These are phyloP conservation scores for Pyrenopolyporus hunteri DNA, from an alignment of 495 filamentous ascomycete species.

Conservation along the genomic window DNA sequence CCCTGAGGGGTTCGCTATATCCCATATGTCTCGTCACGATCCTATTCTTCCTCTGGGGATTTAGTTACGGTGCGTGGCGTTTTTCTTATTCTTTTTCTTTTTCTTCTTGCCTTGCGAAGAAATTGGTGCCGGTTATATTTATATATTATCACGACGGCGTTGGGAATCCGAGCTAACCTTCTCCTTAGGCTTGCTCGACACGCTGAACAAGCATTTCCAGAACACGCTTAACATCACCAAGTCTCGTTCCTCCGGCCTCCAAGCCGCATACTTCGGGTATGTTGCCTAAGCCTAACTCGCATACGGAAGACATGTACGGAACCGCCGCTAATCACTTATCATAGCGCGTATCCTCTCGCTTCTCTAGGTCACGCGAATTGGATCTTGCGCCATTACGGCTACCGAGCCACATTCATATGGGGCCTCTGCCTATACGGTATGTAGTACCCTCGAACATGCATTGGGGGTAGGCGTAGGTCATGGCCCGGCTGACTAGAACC, in stretches of 20 bases:
- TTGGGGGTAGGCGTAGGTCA: slow-evolving; percentile 19
- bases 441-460: slow-evolving; percentile 43
- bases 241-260: slow-evolving; percentile 44
- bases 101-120: background rate
- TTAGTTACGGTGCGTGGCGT: slow-evolving; percentile 63
- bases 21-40: slow-evolving; percentile 64
- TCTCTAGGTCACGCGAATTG: slow-evolving; percentile 68
- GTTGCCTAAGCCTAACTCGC: slow-evolving; percentile 4
- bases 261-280: slow-evolving; percentile 48
- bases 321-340: slow-evolving; percentile 3
- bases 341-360: slow-evolving; percentile 63
- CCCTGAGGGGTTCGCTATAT: slow-evolving; percentile 63
- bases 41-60: slow-evolving; percentile 86
- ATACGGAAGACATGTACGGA: background rate
- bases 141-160: background rate
- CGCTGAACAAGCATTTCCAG: slow-evolving; percentile 51
- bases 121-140: background rate
- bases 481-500: background rate
- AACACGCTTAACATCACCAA: slow-evolving; percentile 43
- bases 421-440: slow-evolving; percentile 58
- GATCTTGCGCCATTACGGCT: slow-evolving; percentile 69
- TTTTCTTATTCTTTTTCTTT: no score
- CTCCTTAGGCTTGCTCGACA: slow-evolving; percentile 62
- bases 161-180: slow-evolving; percentile 1
- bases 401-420: slow-evolving; percentile 64